Conservation (phyloP, 1,284 basidiomycete genomes). For the Marasmius fiardii region DNA sequence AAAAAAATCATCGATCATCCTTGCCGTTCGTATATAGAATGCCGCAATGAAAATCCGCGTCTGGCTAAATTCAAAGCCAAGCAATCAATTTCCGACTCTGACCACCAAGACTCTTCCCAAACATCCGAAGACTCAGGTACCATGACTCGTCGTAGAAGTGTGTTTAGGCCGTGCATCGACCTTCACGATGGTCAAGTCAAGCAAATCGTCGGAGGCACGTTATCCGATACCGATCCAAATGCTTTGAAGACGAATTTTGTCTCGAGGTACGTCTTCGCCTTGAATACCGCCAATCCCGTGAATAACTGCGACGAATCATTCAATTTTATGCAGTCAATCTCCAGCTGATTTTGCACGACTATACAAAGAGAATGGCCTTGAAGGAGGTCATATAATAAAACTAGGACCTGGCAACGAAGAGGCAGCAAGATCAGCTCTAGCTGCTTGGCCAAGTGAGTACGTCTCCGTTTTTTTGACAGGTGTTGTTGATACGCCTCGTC, state of each 20-base stretch:
- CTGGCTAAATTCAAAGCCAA: too few species aligned
- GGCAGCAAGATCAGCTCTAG: conserved; percentile 81
- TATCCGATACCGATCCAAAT: conserved; percentile 64
- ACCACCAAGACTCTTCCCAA: too few species aligned
- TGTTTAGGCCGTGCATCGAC: conserved; percentile 96
- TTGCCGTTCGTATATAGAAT: too few species aligned
- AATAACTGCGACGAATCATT: not conserved
- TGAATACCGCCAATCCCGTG: not conserved
- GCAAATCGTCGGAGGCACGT: conserved; percentile 96
- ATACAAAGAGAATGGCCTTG: conserved; percentile 69
- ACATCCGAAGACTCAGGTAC: too few species aligned
- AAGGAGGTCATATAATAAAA: conserved; percentile 96
- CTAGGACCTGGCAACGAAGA: conserved; percentile 88
- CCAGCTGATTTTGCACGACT: conserved; percentile 80
- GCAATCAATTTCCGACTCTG: too few species aligned
- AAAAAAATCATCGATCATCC: too few species aligned
- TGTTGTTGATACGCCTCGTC: not conserved
- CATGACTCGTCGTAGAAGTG: conserved; percentile 24
- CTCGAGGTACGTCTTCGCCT: conserved; percentile 61
- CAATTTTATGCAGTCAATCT: conserved; percentile 66
- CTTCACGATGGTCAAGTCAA: conserved; percentile 94
- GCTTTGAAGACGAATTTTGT: conserved; percentile 90
- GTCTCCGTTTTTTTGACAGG: not conserved
- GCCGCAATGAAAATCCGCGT: too few species aligned
- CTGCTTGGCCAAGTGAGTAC: conserved; percentile 78